Evolutionary conservation across 768 basidiomycete genomes (phyloP).

Genomic region (Russula emetica): DNA sequence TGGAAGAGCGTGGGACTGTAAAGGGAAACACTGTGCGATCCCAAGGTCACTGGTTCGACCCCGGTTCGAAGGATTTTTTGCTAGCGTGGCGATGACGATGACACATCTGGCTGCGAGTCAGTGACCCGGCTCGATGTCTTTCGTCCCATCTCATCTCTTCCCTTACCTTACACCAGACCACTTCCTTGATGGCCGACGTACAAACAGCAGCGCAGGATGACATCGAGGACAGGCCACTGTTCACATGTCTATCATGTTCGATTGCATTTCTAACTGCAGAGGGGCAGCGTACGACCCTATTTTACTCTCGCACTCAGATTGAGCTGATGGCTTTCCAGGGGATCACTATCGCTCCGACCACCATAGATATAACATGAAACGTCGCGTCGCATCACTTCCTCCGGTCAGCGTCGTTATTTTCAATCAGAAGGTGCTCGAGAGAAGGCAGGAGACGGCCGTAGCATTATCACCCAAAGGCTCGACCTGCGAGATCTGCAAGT

Average conservation of each 20-base stretch:
- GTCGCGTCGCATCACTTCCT: conserved; percentile 83
- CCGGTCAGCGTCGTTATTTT: conserved; percentile 76
- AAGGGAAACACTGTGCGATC: conserved; percentile 13
- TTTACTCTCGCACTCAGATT: background rate
- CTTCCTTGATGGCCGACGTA: conserved; percentile 22
- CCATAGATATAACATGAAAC: conserved; percentile 98
- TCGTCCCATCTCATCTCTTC: background rate
- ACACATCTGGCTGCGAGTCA: background rate
- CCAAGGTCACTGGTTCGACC: conserved; percentile 27
- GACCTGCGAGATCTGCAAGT: conserved; percentile 74
- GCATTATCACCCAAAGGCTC: conserved; percentile 55
- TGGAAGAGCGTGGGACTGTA: conserved; percentile 29
- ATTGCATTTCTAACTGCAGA: conserved; percentile 81
- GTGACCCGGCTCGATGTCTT: background rate
- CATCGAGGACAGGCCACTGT: conserved; percentile 47
- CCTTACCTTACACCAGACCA: background rate
- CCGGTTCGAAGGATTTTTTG: conserved; percentile 27
- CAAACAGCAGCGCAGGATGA: conserved; percentile 24
- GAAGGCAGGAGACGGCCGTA: conserved; percentile 70
- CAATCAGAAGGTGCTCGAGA: conserved; percentile 82
- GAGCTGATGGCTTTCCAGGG: conserved; percentile 43
- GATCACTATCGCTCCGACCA: conserved; percentile 89
- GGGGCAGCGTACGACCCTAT: conserved; percentile 67
- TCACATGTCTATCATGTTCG: conserved; percentile 87
- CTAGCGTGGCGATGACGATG: background rate